Conservation (phyloP, 2,329 filamentous ascomycete genomes). For the Sphaceloma murrayae region DNA sequence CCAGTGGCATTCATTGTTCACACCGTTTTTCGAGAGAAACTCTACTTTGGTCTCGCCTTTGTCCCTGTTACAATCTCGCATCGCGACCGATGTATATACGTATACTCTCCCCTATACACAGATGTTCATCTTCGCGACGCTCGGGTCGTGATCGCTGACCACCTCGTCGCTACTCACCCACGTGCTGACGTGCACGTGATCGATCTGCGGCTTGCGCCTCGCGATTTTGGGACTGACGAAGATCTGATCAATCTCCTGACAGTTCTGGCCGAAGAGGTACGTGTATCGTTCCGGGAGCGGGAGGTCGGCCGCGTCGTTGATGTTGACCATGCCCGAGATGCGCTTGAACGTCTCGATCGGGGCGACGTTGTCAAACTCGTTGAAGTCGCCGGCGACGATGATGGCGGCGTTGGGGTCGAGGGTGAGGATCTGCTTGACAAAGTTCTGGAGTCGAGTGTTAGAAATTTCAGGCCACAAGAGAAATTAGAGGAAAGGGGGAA, state of each 20-base stretch:
- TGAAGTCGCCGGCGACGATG: slow-evolving; percentile 59
- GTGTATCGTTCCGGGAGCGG: slow-evolving; percentile 54
- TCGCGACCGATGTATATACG: too few species aligned
- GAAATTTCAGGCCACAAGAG: too few species aligned
- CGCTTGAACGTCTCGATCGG: slow-evolving; percentile 48
- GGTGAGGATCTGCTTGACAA: slow-evolving; percentile 49
- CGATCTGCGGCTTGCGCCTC: slow-evolving; percentile 38
- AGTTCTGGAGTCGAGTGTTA: too few species aligned
- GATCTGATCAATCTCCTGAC: slow-evolving; percentile 61
- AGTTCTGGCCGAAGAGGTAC: slow-evolving; percentile 60
- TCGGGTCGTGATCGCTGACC: slow-evolving; percentile 61
- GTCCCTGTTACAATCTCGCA: too few species aligned
- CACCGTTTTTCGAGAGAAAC: too few species aligned
- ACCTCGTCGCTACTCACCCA: slow-evolving; percentile 51
- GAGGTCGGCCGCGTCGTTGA: slow-evolving; percentile 51
- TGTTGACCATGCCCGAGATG: slow-evolving; percentile 48
- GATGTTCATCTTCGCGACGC: slow-evolving; percentile 53
- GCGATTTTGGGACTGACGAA: slow-evolving; percentile 49
- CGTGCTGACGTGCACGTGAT: slow-evolving; percentile 63
- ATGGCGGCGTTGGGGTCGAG: slow-evolving; percentile 48
- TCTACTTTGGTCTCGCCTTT: too few species aligned
- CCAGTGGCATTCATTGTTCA: too few species aligned
- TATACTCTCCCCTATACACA: slow-evolving; percentile 39
- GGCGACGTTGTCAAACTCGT: slow-evolving; percentile 57
- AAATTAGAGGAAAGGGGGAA: too few species aligned